Percentiles rank a stretch among this genome's conserved stretches.
Conservation (phyloP, 1,139 yeast species). For the Yamadazyma atlantica region DNA sequence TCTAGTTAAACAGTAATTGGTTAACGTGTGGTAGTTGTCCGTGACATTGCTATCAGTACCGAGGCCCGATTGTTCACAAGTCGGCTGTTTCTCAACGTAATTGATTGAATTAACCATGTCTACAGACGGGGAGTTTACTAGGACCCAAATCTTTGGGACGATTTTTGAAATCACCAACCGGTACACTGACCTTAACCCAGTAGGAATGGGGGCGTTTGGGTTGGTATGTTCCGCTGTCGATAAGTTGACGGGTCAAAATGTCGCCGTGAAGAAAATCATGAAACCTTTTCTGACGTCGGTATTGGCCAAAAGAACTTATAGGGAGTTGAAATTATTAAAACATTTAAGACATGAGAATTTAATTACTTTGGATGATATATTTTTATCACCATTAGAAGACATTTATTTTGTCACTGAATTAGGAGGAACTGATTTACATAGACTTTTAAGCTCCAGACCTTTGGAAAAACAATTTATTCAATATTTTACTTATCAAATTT, state of each 20-base stretch:
- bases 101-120: conserved; percentile 26
- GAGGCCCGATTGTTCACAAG: too few species aligned
- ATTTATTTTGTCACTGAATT: conserved; percentile 95
- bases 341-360: conserved; percentile 94
- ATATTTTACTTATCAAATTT: conserved; percentile 90
- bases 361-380: conserved; percentile 90
- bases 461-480: conserved; percentile 95
- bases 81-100: too few species aligned
- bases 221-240: conserved; percentile 96
- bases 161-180: conserved; percentile 91
- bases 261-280: conserved; percentile 97
- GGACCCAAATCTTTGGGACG: conserved; percentile 76
- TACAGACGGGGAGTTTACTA: conserved; percentile 45
- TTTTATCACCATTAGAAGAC: conserved; percentile 92
- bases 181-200: conserved; percentile 91
- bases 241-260: conserved; percentile 85
- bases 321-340: conserved; percentile 90
- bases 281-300: conserved; percentile 96
- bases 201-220: conserved; percentile 99
- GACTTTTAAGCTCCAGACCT: conserved; percentile 88
- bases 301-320: conserved; percentile 90
- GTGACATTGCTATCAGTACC: too few species aligned
- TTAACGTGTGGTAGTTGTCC: too few species aligned
- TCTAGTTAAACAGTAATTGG: too few species aligned
- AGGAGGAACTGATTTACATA: conserved; percentile 94